Percentiles rank a stretch among this genome's conserved stretches.
Conservation (phyloP, 2,329 filamentous ascomycete species). For the Stenocarpella maydis region DNA sequence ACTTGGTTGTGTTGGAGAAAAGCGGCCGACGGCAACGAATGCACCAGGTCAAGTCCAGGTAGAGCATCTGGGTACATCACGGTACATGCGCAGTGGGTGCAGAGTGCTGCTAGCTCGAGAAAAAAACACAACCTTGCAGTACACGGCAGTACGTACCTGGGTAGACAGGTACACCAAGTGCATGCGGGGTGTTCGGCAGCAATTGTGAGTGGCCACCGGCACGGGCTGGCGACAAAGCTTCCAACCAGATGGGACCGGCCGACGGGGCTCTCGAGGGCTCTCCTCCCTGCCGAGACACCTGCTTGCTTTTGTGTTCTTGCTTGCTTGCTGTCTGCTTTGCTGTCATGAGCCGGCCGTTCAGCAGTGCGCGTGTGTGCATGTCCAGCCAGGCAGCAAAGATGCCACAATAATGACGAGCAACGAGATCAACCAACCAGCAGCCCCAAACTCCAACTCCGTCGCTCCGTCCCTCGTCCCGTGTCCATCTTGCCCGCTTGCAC, state of each 20-base stretch:
- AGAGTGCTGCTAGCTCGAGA: neutral
- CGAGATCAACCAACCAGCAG: neutral
- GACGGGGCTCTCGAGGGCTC: neutral
- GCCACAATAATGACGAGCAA: conserved; percentile 28
- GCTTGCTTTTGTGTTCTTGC: too few relatives aligned
- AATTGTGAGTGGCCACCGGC: conserved; percentile 2
- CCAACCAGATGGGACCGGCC: conserved; percentile 3
- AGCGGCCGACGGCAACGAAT: neutral
- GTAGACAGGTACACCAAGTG: neutral
- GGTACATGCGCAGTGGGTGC: neutral
- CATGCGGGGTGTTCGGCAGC: conserved; percentile 22
- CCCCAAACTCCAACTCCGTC: neutral
- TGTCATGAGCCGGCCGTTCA: neutral
- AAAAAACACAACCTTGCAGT: too few relatives aligned
- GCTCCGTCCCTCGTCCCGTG: neutral
- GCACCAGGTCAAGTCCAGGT: too few relatives aligned
- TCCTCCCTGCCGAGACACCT: too few relatives aligned
- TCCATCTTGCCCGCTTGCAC: neutral
- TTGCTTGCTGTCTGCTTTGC: neutral
- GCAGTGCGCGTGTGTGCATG: neutral
- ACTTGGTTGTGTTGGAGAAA: neutral
- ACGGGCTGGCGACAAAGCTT: conserved; percentile 17
- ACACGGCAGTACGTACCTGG: too few relatives aligned
- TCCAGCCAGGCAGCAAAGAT: conserved; percentile 17
- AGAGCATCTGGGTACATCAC: neutral